Evolutionary conservation across 106 monocot genomes (phyloP), one percentile per base, ranked within the genome.

Genomic region (Allium sativum): DNA sequence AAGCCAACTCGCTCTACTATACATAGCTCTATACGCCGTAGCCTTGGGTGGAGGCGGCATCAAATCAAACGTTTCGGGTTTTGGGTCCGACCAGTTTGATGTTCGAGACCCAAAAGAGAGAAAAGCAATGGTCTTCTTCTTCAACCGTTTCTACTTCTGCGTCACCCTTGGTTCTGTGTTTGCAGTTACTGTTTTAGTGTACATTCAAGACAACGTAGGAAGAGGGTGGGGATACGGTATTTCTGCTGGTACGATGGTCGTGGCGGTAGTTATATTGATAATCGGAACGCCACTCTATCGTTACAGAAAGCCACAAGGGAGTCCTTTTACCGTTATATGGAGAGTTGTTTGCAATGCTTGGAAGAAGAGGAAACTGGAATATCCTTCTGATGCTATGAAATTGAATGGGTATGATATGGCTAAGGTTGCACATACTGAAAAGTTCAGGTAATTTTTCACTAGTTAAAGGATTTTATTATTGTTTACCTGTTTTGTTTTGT

Each of bases 41-140:
- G 92, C 92, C 5, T 66, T 82, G 1, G 92, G 92, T 18, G 79
- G 60, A 13, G 92, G 92, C 1, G 84, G 87, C 57, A 69, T 92
- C 40, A 92, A 92, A 74, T 76, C 87, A 8, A 85, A 81, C 66
- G 77, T 81, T n/a, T 85, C 85, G 18, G 85, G 85, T 12, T 85
- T 85, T 40, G 85, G 85, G 1, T 78, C 85, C 0, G 85, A 85
- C 68, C 85, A 85, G 59, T 85, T 85, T 72, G 85, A 85, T 50
- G 17, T 1, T 5, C 19, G 56, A 7, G 69, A 85, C 65, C 81
- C 77, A 1, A 74, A 65, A 45, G 85, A 85, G 61, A 72, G 74
- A 65, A 74, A 72, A 44, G 52, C 66, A 18, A 85, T 85, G 81
- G 16, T 72, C 13, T 81, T 81, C 72, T 85, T 85, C 85, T 85